Evolutionary conservation across 805 yeast species (phyloP), one percentile per base, ranked within the genome.

Genomic region (Wickerhamomyces chambardii): DNA sequence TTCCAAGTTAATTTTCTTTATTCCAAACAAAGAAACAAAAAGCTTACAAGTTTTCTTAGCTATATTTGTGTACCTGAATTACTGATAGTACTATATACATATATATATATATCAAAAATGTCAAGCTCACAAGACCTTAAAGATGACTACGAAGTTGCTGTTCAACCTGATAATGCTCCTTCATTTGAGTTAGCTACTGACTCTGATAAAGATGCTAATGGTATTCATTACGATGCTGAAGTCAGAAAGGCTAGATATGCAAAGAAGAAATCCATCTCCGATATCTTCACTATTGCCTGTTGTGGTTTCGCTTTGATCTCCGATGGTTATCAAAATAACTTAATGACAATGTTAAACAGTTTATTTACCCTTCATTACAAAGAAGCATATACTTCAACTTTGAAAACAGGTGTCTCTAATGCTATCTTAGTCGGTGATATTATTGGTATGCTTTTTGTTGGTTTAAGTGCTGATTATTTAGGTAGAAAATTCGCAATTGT

Each of bases 321-420:
- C 16, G 92, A 83, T 57, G 89, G 89, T 4, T 81, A 81, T 55
- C 85, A 78, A 52, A 81, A 81, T 50, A 78, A 75, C 45, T 68
- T 78, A 42, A 78, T 81, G 84, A 70, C 84, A 4, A 77, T 79
- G 79, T 47, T 70, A 44, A 81, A 80, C 53, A 58, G 68, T 16
- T 68, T 77, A 12, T 77, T 79, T 48, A 59, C 76, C 9, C 45
- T 50, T 15, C n/a, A 24, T 6, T 24, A 24, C 12, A 50, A 60
- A 33, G 47, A 47, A 9, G 43, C 35, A 6, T 73, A 70, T 44
- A 56, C 55, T 31, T 46, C 70, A 14, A 48, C 59, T 19, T 57
- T 78, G 63, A 69, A 73, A 38, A 79, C 87, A 10, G 62, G 72
- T 22, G 85, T 81, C 3, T 79, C 87, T 17, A 79, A 80, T 51